Percentiles rank a stretch among this genome's conserved stretches.
Evolutionary conservation across 768 basidiomycete species (phyloP).

Genomic region (Mycena belliarum): DNA sequence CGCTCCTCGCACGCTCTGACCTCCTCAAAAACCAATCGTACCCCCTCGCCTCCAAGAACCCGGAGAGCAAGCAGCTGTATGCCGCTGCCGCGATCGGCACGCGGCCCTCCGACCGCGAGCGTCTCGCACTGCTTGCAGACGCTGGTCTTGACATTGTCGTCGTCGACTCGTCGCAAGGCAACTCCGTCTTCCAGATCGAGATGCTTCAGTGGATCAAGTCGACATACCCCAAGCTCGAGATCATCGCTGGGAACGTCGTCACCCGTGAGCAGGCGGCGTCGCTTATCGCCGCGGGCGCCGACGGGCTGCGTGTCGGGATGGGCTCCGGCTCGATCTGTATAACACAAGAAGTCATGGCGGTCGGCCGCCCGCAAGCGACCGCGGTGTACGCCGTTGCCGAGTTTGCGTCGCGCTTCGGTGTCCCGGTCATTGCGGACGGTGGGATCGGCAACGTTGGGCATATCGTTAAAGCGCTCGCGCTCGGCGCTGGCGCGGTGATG

Average conservation of each 20-base stretch:
- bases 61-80: constrained; percentile 90
- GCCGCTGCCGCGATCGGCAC: constrained; percentile 96
- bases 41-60: constrained; percentile 91
- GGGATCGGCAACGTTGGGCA: constrained; percentile 96
- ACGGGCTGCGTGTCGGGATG: constrained; percentile 96
- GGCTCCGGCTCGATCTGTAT: constrained; percentile 98
- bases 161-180: constrained; percentile 96
- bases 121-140: constrained; percentile 83
- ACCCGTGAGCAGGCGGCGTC: constrained; percentile 95
- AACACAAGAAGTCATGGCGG: constrained; percentile 99
- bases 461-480: constrained; percentile 92
- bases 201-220: constrained; percentile 94
- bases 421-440: constrained; percentile 96
- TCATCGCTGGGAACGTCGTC: constrained; percentile 97
- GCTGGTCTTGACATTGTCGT: constrained; percentile 95
- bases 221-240: constrained; percentile 82
- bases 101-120: constrained; percentile 82
- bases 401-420: constrained; percentile 89
- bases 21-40: constrained; percentile 97
- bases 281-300: constrained; percentile 92
- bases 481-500: constrained; percentile 97
- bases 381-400: constrained; percentile 98
- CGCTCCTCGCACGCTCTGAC: constrained; percentile 94
- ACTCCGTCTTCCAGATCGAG: constrained; percentile 90
- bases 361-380: constrained; percentile 95